Percentiles rank a stretch among this genome's conserved stretches.
Conservation (phyloP, 805 yeast species). For the Kodamaea lidongshanica region DNA sequence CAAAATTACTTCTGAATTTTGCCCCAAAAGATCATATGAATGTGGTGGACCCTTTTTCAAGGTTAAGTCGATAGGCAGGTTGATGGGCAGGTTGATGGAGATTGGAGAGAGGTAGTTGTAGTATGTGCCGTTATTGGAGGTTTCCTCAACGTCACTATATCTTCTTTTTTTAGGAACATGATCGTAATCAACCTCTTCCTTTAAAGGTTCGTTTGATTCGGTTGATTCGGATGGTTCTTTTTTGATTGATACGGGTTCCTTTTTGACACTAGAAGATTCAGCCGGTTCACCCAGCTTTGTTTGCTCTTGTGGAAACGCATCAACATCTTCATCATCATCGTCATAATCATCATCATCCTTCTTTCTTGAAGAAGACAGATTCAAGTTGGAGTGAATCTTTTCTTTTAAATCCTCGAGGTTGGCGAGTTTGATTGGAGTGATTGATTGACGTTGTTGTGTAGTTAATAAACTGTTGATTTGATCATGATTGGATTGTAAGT, state of each 20-base stretch:
- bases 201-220: slow-evolving; percentile 6
- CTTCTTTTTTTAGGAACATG: slow-evolving; percentile 12
- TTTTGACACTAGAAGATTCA: neutral
- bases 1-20: slow-evolving; percentile 44
- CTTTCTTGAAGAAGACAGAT: slow-evolving; percentile 7
- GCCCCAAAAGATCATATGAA: slow-evolving; percentile 33
- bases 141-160: slow-evolving; percentile 5
- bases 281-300: slow-evolving; percentile 1
- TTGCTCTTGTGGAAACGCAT: neutral
- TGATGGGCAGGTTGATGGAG: slow-evolving; percentile 34
- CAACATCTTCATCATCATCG: slow-evolving; percentile 9
- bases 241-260: neutral
- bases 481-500: slow-evolving; percentile 21
- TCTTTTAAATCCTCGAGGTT: slow-evolving; percentile 21
- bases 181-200: slow-evolving; percentile 4
- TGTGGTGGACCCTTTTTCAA: slow-evolving; percentile 6
- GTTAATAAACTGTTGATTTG: slow-evolving; percentile 12
- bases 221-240: neutral
- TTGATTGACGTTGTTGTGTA: slow-evolving; percentile 8
- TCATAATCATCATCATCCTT: slow-evolving; percentile 11
- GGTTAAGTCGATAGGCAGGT: slow-evolving; percentile 36
- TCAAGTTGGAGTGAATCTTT: slow-evolving; percentile 22
- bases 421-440: slow-evolving; percentile 9
- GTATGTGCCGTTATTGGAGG: slow-evolving; percentile 11
- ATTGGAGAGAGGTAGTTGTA: slow-evolving; percentile 39